Base-by-base conservation (phyloP, 208 protist genomes). In the Herpetomonas samuelpessoai region DNA sequence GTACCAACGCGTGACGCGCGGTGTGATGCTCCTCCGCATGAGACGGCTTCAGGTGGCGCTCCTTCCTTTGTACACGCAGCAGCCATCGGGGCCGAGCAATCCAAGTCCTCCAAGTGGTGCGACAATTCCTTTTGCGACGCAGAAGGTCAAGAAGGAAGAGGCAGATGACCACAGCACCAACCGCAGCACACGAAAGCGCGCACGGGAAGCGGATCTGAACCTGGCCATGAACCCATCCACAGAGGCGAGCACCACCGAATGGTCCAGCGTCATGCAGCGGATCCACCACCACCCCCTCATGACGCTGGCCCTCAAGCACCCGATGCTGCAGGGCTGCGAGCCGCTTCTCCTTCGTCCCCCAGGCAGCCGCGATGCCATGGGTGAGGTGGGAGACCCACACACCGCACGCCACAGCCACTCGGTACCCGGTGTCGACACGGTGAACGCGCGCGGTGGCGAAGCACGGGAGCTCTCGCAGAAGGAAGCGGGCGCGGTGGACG, bases 281-380 rank as follows among this genome's bases (percentile, higher is more conserved):
- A 9, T 21, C 10, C 6, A 51, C 18, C 46, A n/a, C 25, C 60
- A 69, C 53, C 61, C 68, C 9, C 41, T 76, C 6, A 26, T 45
- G 41, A 63, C 70, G 2, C 52, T 67, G n/a, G 48, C 68, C 50
- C 44, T 47, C 41, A 68, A 70, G 51, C 70, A 76, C 47, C 70
- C 70, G 7, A 46, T 76, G 25, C 50, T 76, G 25, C 46, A 48
- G 21, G 35, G 51, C 35, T 41, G 35, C 14, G 35, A 41, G 35
- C 6, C 6, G 35, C 35, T 41, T 14, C 35, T 41, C 35, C 35
- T 41, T 14, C 6, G 9, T 6, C 35, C 35, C 6, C 35, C 35
- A 14, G 9, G 9, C 6, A 18, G 9, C 35, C 35, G 9, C 9
- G 35, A 6, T 14, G 9, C 35, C 9, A 14, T 41, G 35, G 35